Evolutionary conservation across 31 red algal genomes (phyloP).

Genomic region (Odonthalia washingtoniensis): DNA sequence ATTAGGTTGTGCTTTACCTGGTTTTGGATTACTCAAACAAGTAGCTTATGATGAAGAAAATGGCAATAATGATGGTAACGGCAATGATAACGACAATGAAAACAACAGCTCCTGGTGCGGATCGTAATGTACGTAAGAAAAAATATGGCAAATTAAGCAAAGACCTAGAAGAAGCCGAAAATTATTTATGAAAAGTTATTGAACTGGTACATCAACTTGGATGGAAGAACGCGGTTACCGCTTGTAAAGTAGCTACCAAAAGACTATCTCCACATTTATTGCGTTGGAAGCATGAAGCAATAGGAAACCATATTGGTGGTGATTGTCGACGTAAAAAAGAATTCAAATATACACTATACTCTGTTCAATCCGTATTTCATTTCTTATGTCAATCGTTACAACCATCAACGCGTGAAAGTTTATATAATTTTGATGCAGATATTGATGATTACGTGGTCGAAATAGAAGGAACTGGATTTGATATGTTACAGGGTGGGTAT

Average conservation of each 20-base stretch:
- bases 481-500: conserved; percentile 46
- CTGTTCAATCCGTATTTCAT: conserved; percentile 38
- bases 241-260: conserved; percentile 62
- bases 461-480: conserved; percentile 54
- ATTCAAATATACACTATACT: conserved; percentile 57
- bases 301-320: conserved; percentile 59
- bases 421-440: neutral
- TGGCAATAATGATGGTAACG: no score
- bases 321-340: conserved; percentile 54
- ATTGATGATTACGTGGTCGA: conserved; percentile 38
- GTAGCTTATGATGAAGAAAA: no score
- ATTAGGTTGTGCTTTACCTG: no score
- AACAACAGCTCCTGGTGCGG: conserved; percentile 53
- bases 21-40: no score
- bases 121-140: conserved; percentile 37
- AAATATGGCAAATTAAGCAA: no score
- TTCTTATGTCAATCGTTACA: conserved; percentile 56
- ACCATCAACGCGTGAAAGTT: conserved; percentile 34
- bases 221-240: conserved; percentile 62
- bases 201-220: conserved; percentile 46
- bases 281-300: conserved; percentile 15
- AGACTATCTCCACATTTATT: conserved; percentile 24
- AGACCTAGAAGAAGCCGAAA: conserved; percentile 33
- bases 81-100: no score
- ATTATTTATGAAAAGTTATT: conserved; percentile 39